Percentiles rank a stretch among this genome's conserved stretches.
These are phyloP conservation scores for Conidiobolus incongruus DNA, from an alignment of 371 early-diverging fungal genomes.

Conservation along the genomic window DNA sequence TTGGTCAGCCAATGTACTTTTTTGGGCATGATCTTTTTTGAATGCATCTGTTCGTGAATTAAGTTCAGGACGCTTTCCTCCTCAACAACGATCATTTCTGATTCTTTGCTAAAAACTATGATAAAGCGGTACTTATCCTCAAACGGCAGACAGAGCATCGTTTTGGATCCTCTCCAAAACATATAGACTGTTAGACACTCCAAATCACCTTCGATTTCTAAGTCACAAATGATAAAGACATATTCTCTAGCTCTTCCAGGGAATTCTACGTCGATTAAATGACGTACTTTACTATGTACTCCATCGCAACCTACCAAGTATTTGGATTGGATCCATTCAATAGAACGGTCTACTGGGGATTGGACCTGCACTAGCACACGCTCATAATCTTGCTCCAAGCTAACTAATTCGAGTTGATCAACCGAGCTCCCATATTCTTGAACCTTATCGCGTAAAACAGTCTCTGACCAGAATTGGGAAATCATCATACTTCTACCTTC, in stretches of 20 bases:
- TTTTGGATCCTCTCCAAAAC: background rate
- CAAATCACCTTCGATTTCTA: background rate
- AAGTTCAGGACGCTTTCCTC: conserved; percentile 8
- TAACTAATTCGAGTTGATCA: no score
- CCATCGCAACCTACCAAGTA: conserved; percentile 2
- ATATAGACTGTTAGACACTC: background rate
- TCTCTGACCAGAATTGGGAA: no score
- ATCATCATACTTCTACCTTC: no score
- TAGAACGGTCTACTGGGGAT: no score
- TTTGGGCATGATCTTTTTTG: conserved; percentile 7
- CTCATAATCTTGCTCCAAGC: no score
- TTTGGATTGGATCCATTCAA: no score
- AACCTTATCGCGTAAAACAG: no score
- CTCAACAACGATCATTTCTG: background rate
- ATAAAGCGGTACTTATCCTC: conserved; percentile 2
- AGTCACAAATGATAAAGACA: conserved; percentile 2
- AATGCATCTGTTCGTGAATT: conserved; percentile 1
- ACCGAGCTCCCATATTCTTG: no score
- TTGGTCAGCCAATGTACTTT: conserved; percentile 7
- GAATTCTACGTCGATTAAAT: background rate
- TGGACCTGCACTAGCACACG: no score
- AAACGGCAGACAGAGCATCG: background rate
- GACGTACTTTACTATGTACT: background rate
- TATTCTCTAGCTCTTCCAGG: conserved; percentile 6
- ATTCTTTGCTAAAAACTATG: background rate